These are phyloP conservation scores for Hypomyces perniciosus DNA, from an alignment of 2,329 filamentous ascomycete genomes.

Conservation along the genomic window DNA sequence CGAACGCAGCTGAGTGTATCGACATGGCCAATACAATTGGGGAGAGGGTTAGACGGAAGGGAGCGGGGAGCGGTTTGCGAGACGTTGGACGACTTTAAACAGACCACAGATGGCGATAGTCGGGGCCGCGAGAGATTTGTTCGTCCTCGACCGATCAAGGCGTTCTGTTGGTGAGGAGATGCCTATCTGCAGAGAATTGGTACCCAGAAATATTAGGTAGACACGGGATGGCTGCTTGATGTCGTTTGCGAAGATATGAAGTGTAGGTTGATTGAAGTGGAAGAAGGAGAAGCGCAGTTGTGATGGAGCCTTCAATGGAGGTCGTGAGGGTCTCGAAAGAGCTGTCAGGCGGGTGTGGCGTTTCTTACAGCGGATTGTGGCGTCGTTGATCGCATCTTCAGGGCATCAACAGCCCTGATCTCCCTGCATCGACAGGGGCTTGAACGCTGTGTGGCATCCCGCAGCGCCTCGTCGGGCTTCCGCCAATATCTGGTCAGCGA, in stretches of 20 bases:
- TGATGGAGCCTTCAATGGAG: too few species aligned
- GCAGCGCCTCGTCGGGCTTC: background rate
- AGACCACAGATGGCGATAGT: background rate
- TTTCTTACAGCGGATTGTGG: background rate
- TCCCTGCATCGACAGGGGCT: conserved; percentile 6
- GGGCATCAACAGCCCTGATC: background rate
- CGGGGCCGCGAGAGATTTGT: background rate
- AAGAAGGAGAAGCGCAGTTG: background rate
- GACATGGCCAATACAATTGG: background rate
- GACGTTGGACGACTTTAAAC: conserved; percentile 8
- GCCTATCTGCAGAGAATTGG: background rate
- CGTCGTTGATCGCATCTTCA: background rate
- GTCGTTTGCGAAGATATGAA: too few species aligned
- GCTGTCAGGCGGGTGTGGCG: conserved; percentile 13
- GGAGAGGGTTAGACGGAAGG: background rate
- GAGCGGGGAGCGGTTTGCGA: conserved; percentile 5
- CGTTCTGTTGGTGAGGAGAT: background rate
- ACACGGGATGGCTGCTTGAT: too few species aligned
- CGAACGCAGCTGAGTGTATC: background rate
- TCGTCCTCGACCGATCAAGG: background rate
- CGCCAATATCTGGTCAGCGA: background rate
- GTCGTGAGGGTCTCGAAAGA: background rate
- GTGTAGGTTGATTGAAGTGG: background rate
- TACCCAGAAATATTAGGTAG: too few species aligned
- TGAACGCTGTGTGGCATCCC: background rate